phyloP scores from a whole-genome alignment of 306 rosid genomes.

The Neltuma alba region DNA sequence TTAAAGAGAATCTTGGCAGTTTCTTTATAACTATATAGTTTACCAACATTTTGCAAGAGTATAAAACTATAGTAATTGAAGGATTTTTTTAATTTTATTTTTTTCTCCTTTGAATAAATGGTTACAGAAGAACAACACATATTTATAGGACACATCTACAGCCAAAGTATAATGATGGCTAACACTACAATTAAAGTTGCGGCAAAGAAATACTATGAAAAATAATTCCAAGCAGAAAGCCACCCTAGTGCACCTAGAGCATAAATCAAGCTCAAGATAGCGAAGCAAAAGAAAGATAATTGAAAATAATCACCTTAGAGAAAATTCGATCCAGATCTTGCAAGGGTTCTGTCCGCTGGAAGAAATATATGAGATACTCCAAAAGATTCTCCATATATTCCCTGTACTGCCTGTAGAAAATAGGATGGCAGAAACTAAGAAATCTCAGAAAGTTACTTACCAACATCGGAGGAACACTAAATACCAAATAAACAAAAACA shows the following conservation, averaged over 20 bases:
- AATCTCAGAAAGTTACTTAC: not conserved
- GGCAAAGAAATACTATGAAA: slow-evolving; percentile 1
- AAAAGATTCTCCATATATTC: slow-evolving; percentile 76
- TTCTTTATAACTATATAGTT: not conserved
- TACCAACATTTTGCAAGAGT: not conserved
- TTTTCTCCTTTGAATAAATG: not conserved
- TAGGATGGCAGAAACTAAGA: slow-evolving; percentile 29
- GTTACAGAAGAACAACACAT: slow-evolving; percentile 5
- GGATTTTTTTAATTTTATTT: not conserved
- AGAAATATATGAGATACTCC: slow-evolving; percentile 73
- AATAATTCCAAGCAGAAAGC: slow-evolving; percentile 1
- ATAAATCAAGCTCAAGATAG: slow-evolving; percentile 25
- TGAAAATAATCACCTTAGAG: slow-evolving; percentile 59
- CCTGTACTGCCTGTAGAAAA: slow-evolving; percentile 72
- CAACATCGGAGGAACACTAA: not conserved
- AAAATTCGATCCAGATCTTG: slow-evolving; percentile 93
- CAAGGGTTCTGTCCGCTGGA: slow-evolving; percentile 95
- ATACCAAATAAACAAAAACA: slow-evolving; percentile 27
- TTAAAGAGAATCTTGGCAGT: not conserved
- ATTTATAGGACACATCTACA: not conserved
- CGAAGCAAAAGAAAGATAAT: not conserved
- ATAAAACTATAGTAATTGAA: slow-evolving; percentile 1
- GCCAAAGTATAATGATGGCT: slow-evolving; percentile 5
- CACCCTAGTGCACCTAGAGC: not conserved
- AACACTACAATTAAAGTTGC: not conserved